Percentiles rank a stretch among this genome's conserved stretches.
Evolutionary conservation across 1,284 basidiomycete genomes (phyloP).

Genomic region (Trichosporon sp.): DNA sequence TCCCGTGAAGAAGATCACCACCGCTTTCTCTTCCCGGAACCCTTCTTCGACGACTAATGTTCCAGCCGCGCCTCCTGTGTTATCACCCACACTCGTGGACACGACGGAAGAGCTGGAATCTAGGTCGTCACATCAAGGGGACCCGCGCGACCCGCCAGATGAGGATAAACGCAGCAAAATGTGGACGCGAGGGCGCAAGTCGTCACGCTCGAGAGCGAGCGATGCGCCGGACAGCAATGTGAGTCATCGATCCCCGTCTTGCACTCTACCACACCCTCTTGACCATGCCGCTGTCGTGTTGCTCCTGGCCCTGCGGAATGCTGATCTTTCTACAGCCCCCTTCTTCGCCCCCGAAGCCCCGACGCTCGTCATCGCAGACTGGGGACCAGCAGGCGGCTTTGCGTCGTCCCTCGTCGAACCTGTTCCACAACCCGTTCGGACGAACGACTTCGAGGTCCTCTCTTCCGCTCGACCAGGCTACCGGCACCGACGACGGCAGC

Average conservation of each 20-base stretch:
- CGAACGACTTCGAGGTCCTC: slow-evolving; percentile 30
- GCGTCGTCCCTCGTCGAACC: slow-evolving; percentile 36
- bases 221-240: background rate
- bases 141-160: background rate
- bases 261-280: background rate
- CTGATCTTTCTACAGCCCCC: slow-evolving; percentile 4
- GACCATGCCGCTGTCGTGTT: background rate
- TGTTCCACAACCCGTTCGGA: slow-evolving; percentile 38
- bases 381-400: background rate
- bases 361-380: background rate
- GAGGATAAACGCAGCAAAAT: background rate
- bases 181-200: slow-evolving; percentile 3
- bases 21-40: background rate
- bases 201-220: background rate
- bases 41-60: slow-evolving; percentile 2
- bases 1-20: slow-evolving; percentile 1
- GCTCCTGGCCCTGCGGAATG: background rate
- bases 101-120: background rate
- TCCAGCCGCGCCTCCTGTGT: background rate
- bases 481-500: slow-evolving; percentile 33
- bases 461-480: background rate
- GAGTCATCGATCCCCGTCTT: background rate
- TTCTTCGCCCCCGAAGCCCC: slow-evolving; percentile 3
- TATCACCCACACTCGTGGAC: background rate
- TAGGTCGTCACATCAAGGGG: background rate